Conservation (phyloP, 225 moss, liverwort and hornwort genomes). For the Lunularia cruciata region DNA sequence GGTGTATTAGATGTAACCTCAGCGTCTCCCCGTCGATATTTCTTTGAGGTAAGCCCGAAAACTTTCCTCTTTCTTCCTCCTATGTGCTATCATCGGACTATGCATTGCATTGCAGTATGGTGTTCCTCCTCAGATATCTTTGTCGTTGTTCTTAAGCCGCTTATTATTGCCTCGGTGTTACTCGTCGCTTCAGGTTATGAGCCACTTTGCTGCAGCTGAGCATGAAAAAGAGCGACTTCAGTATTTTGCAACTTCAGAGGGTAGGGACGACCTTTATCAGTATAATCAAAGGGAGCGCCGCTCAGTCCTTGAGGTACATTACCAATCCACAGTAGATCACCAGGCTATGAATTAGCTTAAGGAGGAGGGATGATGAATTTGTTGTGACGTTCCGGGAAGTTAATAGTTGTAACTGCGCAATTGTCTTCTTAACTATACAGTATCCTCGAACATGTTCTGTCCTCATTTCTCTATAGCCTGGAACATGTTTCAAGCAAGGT, state of each 20-base stretch:
- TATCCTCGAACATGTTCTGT: too few species aligned
- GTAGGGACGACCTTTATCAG: constrained; percentile 92
- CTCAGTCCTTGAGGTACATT: constrained; percentile 72
- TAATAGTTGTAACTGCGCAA: too few species aligned
- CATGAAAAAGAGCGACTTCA: constrained; percentile 92
- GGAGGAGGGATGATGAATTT: too few species aligned
- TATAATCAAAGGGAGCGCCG: constrained; percentile 93
- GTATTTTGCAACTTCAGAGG: constrained; percentile 93
- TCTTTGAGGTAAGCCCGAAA: constrained; percentile 62
- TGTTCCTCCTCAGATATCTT: too few species aligned
- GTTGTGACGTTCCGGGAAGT: too few species aligned
- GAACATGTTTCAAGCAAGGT: too few species aligned
- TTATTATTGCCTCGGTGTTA: neutral
- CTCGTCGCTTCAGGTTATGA: constrained; percentile 52
- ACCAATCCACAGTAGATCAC: too few species aligned
- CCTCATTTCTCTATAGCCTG: too few species aligned
- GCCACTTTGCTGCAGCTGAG: constrained; percentile 85
- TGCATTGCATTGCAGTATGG: too few species aligned
- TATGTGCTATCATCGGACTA: too few species aligned
- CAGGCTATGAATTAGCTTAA: too few species aligned
- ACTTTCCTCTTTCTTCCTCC: neutral
- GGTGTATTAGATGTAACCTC: constrained; percentile 85
- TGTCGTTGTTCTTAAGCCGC: neutral
- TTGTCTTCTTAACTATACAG: too few species aligned
- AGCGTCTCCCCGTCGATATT: constrained; percentile 86